Conservation (phyloP, 768 basidiomycete genomes). For the Naganishia friedmannii region DNA sequence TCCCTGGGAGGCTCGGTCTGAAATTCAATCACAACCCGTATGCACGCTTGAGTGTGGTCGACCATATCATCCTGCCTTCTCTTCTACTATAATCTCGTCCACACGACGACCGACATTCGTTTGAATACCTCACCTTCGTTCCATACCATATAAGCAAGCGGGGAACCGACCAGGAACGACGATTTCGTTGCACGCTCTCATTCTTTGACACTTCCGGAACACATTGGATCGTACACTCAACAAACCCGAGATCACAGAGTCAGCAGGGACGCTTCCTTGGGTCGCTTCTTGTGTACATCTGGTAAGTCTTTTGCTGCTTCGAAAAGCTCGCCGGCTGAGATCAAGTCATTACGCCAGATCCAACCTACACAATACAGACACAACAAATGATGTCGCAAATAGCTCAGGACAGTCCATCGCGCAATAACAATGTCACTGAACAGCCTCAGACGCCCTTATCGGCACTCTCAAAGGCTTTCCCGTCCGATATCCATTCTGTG, state of each 20-base stretch:
- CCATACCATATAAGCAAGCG: neutral
- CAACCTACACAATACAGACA: too few species aligned
- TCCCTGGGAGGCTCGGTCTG: neutral
- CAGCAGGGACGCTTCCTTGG: neutral
- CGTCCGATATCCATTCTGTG: slow-evolving; percentile 3
- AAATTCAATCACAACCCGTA: neutral
- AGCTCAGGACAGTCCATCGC: neutral
- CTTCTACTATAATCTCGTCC: slow-evolving; percentile 9
- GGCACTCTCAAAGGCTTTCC: slow-evolving; percentile 15
- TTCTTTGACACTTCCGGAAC: neutral
- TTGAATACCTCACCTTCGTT: neutral
- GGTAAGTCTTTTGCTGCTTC: too few species aligned
- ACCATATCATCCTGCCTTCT: neutral
- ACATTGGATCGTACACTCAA: neutral
- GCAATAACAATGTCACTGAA: neutral
- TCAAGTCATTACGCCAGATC: neutral
- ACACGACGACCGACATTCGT: slow-evolving; percentile 8
- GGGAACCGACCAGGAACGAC: neutral
- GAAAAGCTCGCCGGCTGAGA: too few species aligned
- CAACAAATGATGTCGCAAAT: neutral
- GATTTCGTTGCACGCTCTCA: neutral
- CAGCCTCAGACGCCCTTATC: slow-evolving; percentile 6
- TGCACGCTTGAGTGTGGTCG: neutral
- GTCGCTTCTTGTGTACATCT: too few species aligned
- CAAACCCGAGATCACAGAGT: neutral